Evolutionary conservation across 805 yeast species (phyloP), one percentile per base, ranked within the genome.

Genomic region (Wickerhamomyces alni): DNA sequence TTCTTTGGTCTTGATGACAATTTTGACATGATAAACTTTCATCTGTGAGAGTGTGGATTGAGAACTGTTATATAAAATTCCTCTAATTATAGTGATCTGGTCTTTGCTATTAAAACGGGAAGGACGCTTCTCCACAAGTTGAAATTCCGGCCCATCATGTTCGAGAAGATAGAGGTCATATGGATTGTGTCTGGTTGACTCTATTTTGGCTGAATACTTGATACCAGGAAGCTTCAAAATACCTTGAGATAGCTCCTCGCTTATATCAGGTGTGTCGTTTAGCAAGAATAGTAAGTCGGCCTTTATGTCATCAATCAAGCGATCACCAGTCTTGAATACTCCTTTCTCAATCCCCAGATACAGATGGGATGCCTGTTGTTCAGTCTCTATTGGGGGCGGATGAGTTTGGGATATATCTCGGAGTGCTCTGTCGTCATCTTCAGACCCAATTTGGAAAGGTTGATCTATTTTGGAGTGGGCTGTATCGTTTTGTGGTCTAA

Each of bases 221-320:
- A 64, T 43, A 13, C 64, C 48, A 1, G 62, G 54, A 4, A 41
- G 30, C 31, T 43, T 48, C 22, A 66, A 41, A 4, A 66, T 46
- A n/a, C 69, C 65, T 2, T 34, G 29, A 9, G 40, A 44, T 19
- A 43, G 31, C 12, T 44, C 45, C 7, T 33, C 42, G 10, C 37
- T 33, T 12, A 38, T 43, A 3, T 40, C 45, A 18, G 38, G 44
- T 10, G 31, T 13, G 11, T 11, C 31, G 7, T 43, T 44, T 9
- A 40, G 15, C 2, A 54, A 40, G 43, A 69, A 66, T 25, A 59
- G 45, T 8, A 71, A 54, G 42, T 69, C 74, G 24, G 65, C 69
- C 38, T 72, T 62, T 24, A 83, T 53, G 51, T 83, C 91, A 54
- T 81, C 87, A 17, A 82, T 49, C 17, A 84, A 65, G 39, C 91